Conservation (phyloP, 129 eudicot species). For the Erigeron canadensis region DNA sequence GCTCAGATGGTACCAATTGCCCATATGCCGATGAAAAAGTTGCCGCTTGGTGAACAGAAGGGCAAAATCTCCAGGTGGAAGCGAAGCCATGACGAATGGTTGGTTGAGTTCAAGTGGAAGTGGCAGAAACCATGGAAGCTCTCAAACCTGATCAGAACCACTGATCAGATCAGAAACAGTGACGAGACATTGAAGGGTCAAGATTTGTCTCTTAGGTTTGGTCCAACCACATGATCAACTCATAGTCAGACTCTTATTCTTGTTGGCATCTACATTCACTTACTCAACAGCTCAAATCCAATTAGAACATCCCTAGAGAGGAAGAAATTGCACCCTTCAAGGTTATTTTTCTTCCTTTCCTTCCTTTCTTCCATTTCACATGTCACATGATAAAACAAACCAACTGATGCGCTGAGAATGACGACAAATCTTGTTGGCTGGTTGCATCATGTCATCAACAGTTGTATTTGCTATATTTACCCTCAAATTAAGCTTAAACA, state of each 20-base stretch:
- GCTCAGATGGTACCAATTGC: slow-evolving; percentile 72
- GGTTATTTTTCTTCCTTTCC: slow-evolving; percentile 24
- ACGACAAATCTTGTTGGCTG: neutral
- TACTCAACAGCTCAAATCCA: slow-evolving; percentile 16
- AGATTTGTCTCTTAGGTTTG: slow-evolving; percentile 28
- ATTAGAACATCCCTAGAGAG: slow-evolving; percentile 9
- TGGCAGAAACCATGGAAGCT: slow-evolving; percentile 96
- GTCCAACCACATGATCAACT: slow-evolving; percentile 33
- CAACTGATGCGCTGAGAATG: slow-evolving; percentile 1
- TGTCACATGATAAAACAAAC: slow-evolving; percentile 13
- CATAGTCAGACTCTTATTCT: neutral
- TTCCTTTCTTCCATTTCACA: neutral
- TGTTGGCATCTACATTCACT: slow-evolving; percentile 12
- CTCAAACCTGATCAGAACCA: slow-evolving; percentile 49
- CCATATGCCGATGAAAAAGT: slow-evolving; percentile 62
- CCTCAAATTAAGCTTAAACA: neutral
- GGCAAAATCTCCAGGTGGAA: slow-evolving; percentile 79
- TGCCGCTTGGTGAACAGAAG: slow-evolving; percentile 53
- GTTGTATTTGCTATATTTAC: neutral
- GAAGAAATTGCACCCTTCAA: slow-evolving; percentile 19
- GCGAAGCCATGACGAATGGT: slow-evolving; percentile 85
- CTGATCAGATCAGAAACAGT: slow-evolving; percentile 36
- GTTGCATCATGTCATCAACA: neutral
- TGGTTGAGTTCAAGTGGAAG: slow-evolving; percentile 85
- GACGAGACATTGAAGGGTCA: slow-evolving; percentile 40